A percentile compares a stretch with the other conserved stretches of the same genome.
Conservation (phyloP, 768 basidiomycete species). For the Lactifluus echinatus region DNA sequence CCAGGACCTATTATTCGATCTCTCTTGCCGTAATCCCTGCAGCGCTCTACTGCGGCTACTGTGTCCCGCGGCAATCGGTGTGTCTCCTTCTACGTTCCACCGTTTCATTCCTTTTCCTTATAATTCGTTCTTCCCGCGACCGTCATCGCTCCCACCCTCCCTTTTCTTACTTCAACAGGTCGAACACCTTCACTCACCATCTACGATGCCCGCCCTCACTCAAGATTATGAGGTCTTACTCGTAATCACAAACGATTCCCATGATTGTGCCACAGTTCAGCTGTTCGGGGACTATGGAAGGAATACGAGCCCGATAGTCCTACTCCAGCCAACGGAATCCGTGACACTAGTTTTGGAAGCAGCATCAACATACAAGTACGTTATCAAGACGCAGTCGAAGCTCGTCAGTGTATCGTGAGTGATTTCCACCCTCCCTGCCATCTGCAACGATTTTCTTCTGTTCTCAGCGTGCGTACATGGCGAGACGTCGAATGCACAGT, state of each 20-base stretch:
- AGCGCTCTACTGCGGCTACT: slow-evolving; percentile 14
- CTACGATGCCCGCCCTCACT: slow-evolving; percentile 49
- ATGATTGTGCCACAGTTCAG: slow-evolving; percentile 54
- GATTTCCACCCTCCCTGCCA: not conserved
- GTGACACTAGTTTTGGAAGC: slow-evolving; percentile 63
- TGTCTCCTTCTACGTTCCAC: not conserved
- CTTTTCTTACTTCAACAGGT: slow-evolving; percentile 8
- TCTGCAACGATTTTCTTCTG: not conserved
- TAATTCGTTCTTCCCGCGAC: slow-evolving; percentile 14
- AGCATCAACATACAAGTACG: slow-evolving; percentile 60
- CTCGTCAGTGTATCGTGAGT: slow-evolving; percentile 65
- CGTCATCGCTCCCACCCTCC: slow-evolving; percentile 3
- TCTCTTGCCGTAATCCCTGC: slow-evolving; percentile 18
- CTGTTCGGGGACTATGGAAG: slow-evolving; percentile 56
- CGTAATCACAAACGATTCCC: slow-evolving; percentile 63
- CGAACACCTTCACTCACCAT: slow-evolving; percentile 36
- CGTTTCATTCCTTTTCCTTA: slow-evolving; percentile 5
- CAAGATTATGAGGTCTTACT: slow-evolving; percentile 58
- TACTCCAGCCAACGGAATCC: slow-evolving; percentile 54
- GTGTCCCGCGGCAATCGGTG: slow-evolving; percentile 18
- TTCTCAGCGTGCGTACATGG: slow-evolving; percentile 53
- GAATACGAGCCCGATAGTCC: slow-evolving; percentile 41
- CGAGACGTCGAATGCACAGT: slow-evolving; percentile 52
- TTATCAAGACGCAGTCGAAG: slow-evolving; percentile 53
- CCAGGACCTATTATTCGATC: slow-evolving; percentile 9